phyloP scores from a whole-genome alignment of 345 rosid species.

The Linum tenue region DNA sequence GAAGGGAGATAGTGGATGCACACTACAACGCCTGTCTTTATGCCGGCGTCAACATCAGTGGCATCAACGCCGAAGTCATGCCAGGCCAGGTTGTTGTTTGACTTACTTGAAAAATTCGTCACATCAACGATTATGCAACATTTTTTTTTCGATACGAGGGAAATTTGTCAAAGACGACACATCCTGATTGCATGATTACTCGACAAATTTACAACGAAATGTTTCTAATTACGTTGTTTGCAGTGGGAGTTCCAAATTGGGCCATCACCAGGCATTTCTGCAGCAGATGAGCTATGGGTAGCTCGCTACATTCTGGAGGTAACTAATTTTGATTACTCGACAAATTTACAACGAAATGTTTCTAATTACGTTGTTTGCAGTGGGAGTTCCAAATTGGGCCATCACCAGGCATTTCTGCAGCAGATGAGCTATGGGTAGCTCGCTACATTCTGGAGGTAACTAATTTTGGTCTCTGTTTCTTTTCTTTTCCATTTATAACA shows the following conservation, averaged over 20 bases:
- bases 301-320: constrained; percentile 22
- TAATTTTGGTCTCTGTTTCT: background rate
- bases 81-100: constrained; percentile 17
- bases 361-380: too few species aligned
- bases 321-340: background rate
- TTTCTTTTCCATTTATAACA: background rate
- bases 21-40: constrained; percentile 20
- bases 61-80: constrained; percentile 22
- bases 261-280: constrained; percentile 17
- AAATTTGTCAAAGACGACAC: too few species aligned
- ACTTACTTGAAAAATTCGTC: too few species aligned
- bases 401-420: constrained; percentile 17
- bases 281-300: constrained; percentile 22
- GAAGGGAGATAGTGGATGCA: constrained; percentile 18
- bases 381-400: constrained; percentile 26
- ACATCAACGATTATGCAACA: too few species aligned
- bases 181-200: too few species aligned
- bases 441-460: constrained; percentile 20
- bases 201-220: too few species aligned
- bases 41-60: constrained; percentile 19
- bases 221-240: too few species aligned
- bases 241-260: constrained; percentile 27
- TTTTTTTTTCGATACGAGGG: background rate
- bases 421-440: constrained; percentile 21
- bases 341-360: too few species aligned